Conservation (phyloP, 306 rosid genomes). For the Cyclanthera cordifolia region DNA sequence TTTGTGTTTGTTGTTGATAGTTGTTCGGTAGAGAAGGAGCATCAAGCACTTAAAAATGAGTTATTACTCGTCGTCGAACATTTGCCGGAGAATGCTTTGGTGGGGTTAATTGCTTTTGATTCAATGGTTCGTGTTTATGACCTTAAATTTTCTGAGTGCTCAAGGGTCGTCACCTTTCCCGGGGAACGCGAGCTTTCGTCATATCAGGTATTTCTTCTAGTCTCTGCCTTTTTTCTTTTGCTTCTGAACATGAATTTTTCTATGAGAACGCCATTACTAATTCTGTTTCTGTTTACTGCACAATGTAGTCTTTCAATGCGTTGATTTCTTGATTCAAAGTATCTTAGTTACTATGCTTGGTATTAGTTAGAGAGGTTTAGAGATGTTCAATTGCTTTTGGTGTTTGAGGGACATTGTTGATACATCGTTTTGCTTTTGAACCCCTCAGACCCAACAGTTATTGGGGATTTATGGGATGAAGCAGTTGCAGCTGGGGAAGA, state of each 20-base stretch:
- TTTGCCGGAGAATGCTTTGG: slow-evolving; percentile 51
- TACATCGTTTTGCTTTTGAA: slow-evolving; percentile 13
- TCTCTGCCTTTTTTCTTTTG: neutral
- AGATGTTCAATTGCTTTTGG: neutral
- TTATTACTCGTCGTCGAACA: slow-evolving; percentile 44
- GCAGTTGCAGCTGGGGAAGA: slow-evolving; percentile 41
- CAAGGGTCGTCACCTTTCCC: slow-evolving; percentile 40
- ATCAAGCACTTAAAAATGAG: slow-evolving; percentile 52
- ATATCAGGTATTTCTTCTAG: slow-evolving; percentile 35
- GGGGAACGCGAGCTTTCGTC: slow-evolving; percentile 52
- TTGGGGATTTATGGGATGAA: slow-evolving; percentile 36
- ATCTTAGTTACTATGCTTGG: neutral
- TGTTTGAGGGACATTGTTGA: neutral
- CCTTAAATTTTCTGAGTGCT: slow-evolving; percentile 47
- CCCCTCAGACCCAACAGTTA: slow-evolving; percentile 38
- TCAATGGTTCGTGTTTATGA: slow-evolving; percentile 69
- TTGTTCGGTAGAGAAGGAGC: slow-evolving; percentile 40
- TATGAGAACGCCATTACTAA: neutral
- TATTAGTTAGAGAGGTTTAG: neutral
- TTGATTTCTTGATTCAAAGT: neutral
- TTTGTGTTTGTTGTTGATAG: slow-evolving; percentile 56
- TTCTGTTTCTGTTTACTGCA: neutral
- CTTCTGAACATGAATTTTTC: neutral
- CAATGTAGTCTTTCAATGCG: neutral
- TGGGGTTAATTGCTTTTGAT: slow-evolving; percentile 57